Percentiles rank a stretch among this genome's conserved stretches.
These are phyloP conservation scores for Cladosporium colombiae DNA, from an alignment of 2,329 filamentous ascomycete species.

Conservation along the genomic window DNA sequence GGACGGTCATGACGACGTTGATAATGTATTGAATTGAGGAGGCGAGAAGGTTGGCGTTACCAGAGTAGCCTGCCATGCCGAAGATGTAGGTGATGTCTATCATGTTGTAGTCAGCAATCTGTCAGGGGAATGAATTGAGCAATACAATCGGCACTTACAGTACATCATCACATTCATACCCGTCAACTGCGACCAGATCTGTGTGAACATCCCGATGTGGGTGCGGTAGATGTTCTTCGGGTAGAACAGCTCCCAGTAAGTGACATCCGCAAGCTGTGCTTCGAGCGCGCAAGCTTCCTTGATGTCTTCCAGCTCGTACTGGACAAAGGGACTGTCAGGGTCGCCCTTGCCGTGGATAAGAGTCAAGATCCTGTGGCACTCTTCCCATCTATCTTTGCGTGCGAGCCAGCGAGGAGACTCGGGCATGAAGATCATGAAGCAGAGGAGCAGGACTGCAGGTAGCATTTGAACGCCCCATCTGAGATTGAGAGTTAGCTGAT, in stretches of 20 bases:
- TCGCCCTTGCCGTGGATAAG: constrained; percentile 45
- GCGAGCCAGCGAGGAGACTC: constrained; percentile 51
- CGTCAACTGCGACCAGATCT: constrained; percentile 73
- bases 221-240: constrained; percentile 69
- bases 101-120: background rate
- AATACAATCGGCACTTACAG: background rate
- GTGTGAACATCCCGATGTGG: constrained; percentile 67
- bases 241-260: constrained; percentile 69
- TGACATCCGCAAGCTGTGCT: constrained; percentile 67
- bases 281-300: constrained; percentile 69
- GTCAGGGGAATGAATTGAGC: background rate
- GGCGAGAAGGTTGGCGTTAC: constrained; percentile 60
- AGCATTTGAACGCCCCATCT: constrained; percentile 48
- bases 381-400: constrained; percentile 48
- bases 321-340: constrained; percentile 54
- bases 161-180: constrained; percentile 72
- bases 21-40: constrained; percentile 76
- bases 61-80: constrained; percentile 64
- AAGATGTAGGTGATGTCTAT: constrained; percentile 60
- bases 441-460: constrained; percentile 42
- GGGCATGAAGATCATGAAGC: constrained; percentile 45
- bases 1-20: constrained; percentile 77
- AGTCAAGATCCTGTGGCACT: constrained; percentile 43
- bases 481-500: constrained; percentile 42
- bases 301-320: constrained; percentile 70